Evolutionary conservation across 208 protist species (phyloP).

Genomic region (Crithidia thermophila): DNA sequence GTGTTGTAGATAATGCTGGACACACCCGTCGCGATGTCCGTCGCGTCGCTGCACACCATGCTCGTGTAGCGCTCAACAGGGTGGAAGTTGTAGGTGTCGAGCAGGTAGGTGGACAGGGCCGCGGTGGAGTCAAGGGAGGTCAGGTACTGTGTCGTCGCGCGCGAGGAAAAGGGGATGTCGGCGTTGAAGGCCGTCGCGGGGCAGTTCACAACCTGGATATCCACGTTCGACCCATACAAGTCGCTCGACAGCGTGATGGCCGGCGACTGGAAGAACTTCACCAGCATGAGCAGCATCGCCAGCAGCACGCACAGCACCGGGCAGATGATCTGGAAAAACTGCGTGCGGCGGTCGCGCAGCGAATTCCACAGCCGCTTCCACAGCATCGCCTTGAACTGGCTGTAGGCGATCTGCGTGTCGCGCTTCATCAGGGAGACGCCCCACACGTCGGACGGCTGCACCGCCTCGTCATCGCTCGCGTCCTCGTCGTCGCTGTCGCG

Average conservation of each 20-base stretch:
- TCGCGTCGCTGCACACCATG: conserved; percentile 41
- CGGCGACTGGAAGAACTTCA: conserved; percentile 41
- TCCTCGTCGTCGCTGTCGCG: not conserved
- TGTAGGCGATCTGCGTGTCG: conserved; percentile 18
- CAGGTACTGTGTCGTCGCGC: conserved; percentile 11
- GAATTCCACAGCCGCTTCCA: conserved; percentile 58
- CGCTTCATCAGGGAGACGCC: conserved; percentile 33
- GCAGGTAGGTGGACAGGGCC: conserved; percentile 39
- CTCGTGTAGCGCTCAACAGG: conserved; percentile 41
- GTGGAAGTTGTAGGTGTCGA: conserved; percentile 49
- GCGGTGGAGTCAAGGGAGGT: conserved; percentile 13
- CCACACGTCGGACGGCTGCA: conserved; percentile 39
- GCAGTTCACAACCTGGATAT: conserved; percentile 37
- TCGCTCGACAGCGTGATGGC: conserved; percentile 39
- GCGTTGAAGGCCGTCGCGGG: conserved; percentile 25
- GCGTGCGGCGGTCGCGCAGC: conserved; percentile 67
- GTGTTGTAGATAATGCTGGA: conserved; percentile 60
- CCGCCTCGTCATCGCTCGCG: not conserved
- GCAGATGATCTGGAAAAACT: conserved; percentile 76
- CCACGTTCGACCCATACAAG: conserved; percentile 44
- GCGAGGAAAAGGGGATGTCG: conserved; percentile 28
- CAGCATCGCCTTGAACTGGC: conserved; percentile 66
- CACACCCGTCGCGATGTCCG: not conserved
- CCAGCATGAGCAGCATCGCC: conserved; percentile 70
- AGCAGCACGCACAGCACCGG: conserved; percentile 66